phyloP scores from a whole-genome alignment of 139 green algal genomes.

The Coelastrella sp. region DNA sequence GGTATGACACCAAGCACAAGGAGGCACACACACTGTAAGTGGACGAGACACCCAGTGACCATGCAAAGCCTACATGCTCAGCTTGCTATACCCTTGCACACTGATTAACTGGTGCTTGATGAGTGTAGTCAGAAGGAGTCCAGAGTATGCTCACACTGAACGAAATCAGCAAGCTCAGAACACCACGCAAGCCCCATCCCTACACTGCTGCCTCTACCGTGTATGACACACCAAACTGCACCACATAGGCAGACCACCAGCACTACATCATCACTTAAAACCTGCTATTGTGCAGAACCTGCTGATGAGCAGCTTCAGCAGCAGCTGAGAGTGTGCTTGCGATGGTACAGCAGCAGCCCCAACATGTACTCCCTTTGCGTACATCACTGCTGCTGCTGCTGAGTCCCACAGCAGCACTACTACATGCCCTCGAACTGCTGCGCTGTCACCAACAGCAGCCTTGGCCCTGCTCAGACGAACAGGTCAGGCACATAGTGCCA shows the following conservation, averaged over 20 bases:
- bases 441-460: constrained; percentile 41
- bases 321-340: constrained; percentile 30
- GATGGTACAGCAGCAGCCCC: constrained; percentile 32
- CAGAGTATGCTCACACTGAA: too few relatives aligned
- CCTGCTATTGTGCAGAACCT: constrained; percentile 12
- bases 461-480: too few relatives aligned
- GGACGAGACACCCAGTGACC: too few relatives aligned
- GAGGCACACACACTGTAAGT: too few relatives aligned
- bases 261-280: not conserved
- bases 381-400: constrained; percentile 2
- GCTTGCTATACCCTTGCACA: too few relatives aligned
- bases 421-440: constrained; percentile 14
- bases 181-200: not conserved
- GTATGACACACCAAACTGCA: not conserved
- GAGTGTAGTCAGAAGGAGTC: too few relatives aligned
- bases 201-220: not conserved
- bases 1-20: too few relatives aligned
- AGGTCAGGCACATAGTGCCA: too few relatives aligned
- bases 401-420: not conserved
- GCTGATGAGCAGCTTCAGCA: constrained; percentile 16
- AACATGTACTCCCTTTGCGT: not conserved
- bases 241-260: not conserved
- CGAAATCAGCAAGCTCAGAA: not conserved
- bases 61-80: too few relatives aligned
- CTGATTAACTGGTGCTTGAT: too few relatives aligned